Evolutionary conservation across 2,329 filamentous ascomycete species (phyloP), one percentile per base, ranked within the genome.

Genomic region (Botrytis sinoallii): DNA sequence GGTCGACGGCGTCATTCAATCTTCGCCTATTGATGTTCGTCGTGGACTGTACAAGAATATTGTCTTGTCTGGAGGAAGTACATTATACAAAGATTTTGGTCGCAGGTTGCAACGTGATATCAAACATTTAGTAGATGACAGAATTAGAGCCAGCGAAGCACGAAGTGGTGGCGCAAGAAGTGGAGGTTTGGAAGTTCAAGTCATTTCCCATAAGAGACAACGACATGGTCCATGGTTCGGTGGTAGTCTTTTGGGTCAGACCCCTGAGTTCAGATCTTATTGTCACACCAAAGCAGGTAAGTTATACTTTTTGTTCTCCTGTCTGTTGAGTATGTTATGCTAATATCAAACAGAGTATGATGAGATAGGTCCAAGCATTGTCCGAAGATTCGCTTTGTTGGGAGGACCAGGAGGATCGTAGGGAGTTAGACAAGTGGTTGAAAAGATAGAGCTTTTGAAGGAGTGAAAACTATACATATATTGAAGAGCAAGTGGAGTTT

Each of bases 21-120:
- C 94, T 73, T 97, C 95, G 48, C 96, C 96, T 60, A 99, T 99
- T 79, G 96, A 99, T 81, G 97, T 99, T 64, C 92, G 96, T 81
- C 91, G 96, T 84, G 96, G 96, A 60, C 88, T 99, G 55, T 99
- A 99, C 89, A 99, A 99, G 90, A 99, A 99, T 85, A 99, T 99
- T 84, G 96, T 99, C 52, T 88, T 99, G 55, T 98, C 95, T 5
- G 96, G 96, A 82, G 96, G 96, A 79, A 98, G 95, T 78, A 99
- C 96, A 35, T 86, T 99, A 75, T 99, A 98, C 89, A 98, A 98
- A 85, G 95, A 99, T 84, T 99, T 99, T 84, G 96, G 96, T 40
- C 91, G 96, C 78, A 90, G 96, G 82, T 87, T 99, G 86, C 97
- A 99, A 85, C 91, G 96, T 82, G 97, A 99, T 82, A 99, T 99